A percentile compares a stretch with the other conserved stretches of the same genome.
Evolutionary conservation across 139 green algal genomes (phyloP).

Genomic region (Chlamydomonas sp.): DNA sequence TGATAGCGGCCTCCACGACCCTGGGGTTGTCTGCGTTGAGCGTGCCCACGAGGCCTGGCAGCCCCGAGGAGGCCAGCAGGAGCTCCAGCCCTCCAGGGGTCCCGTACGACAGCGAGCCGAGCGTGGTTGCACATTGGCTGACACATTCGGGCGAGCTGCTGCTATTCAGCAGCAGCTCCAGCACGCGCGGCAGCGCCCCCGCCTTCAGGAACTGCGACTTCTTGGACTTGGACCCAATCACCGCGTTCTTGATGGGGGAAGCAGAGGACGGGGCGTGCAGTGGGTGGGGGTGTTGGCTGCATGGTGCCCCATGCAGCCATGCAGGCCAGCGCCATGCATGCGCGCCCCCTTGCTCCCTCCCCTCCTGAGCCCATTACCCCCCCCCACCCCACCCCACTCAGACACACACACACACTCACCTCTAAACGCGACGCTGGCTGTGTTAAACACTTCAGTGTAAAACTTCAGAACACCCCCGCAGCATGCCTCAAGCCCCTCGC

Average conservation of each 20-base stretch:
- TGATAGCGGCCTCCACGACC: background rate
- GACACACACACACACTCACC: no score
- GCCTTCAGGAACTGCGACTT: slow-evolving; percentile 1
- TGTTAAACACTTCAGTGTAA: no score
- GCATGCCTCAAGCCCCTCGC: no score
- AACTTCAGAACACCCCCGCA: no score
- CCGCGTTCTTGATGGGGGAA: slow-evolving; percentile 6
- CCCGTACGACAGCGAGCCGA: background rate
- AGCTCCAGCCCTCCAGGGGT: background rate
- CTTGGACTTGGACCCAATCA: slow-evolving; percentile 5
- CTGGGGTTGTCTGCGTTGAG: background rate
- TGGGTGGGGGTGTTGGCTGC: no score
- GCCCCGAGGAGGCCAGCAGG: background rate
- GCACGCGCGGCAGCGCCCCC: background rate
- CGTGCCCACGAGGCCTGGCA: background rate
- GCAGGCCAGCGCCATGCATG: no score
- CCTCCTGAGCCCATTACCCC: no score
- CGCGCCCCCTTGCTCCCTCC: no score
- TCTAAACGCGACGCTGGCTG: no score
- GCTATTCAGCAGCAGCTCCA: slow-evolving; percentile 1
- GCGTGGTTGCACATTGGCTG: background rate
- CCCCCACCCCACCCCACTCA: no score
- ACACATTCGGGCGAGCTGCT: background rate
- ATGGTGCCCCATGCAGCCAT: no score
- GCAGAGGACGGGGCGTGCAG: no score